Conservation (phyloP, 148 eudicot genomes). For the Rhododendron kiyosumense region DNA sequence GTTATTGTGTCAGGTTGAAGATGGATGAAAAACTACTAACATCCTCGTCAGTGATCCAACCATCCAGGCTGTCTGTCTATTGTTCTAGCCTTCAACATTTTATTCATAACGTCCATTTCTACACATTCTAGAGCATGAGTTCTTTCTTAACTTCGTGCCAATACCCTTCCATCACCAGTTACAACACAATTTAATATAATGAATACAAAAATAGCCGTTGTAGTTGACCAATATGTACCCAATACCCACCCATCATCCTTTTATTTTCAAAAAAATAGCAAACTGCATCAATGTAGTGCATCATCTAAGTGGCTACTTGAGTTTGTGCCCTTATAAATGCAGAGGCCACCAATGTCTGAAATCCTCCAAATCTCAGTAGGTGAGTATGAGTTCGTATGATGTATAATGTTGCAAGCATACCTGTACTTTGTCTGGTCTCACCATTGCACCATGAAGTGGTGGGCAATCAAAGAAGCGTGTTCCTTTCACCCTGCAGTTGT, state of each 20-base stretch:
- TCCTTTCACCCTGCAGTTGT: conserved; percentile 75
- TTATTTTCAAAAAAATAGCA: background rate
- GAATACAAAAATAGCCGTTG: background rate
- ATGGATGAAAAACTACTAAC: background rate
- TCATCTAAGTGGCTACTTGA: background rate
- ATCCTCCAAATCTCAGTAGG: background rate
- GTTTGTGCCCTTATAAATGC: background rate
- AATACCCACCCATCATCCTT: background rate
- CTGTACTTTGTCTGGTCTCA: conserved; percentile 95
- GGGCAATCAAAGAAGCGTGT: conserved; percentile 84
- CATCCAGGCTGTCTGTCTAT: background rate
- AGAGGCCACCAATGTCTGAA: background rate
- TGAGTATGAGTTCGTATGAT: background rate
- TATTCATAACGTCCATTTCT: background rate
- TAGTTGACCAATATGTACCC: background rate
- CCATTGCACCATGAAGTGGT: conserved; percentile 80
- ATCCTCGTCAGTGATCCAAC: background rate
- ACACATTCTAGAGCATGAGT: background rate
- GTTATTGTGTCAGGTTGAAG: background rate
- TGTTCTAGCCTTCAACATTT: background rate
- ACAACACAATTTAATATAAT: background rate
- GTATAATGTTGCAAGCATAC: conserved; percentile 29
- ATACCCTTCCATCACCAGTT: background rate
- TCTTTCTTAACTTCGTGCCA: background rate
- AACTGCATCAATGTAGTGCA: background rate